phyloP scores from a whole-genome alignment of 305 asterid species.

The Euphrasia arctica region DNA sequence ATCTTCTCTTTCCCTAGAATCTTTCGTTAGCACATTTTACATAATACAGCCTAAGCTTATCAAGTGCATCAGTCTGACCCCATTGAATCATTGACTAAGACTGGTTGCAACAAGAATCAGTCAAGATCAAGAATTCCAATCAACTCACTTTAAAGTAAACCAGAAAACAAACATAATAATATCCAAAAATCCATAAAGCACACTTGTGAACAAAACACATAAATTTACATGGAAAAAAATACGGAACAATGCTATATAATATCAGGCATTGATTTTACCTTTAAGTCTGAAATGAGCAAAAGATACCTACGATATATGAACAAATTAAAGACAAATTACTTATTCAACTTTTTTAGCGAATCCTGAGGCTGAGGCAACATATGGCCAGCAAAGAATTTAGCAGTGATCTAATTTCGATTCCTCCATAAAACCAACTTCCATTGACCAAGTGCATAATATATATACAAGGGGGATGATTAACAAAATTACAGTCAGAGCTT shows the following conservation, averaged over 20 bases:
- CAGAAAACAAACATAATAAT: conserved; percentile 2
- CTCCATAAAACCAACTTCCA: conserved; percentile 5
- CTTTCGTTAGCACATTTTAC: no score
- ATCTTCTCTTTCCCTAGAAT: no score
- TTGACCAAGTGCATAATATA: conserved; percentile 6
- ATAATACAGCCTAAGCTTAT: no score
- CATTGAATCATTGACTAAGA: no score
- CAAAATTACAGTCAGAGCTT: neutral
- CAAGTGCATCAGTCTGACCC: no score
- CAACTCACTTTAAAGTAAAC: conserved; percentile 2
- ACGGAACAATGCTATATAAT: neutral
- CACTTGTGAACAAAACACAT: neutral
- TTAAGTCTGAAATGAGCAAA: conserved; percentile 7
- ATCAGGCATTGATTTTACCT: conserved; percentile 9
- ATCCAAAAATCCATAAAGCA: neutral
- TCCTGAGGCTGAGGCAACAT: conserved; percentile 5
- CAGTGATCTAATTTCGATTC: neutral
- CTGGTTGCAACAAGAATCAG: no score
- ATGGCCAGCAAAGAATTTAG: conserved; percentile 13
- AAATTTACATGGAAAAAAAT: neutral
- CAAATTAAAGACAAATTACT: conserved; percentile 13
- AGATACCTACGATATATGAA: neutral
- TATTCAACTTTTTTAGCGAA: conserved; percentile 14
- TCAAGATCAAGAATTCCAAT: neutral
- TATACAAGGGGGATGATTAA: conserved; percentile 1